A percentile compares a stretch with the other conserved stretches of the same genome.
phyloP scores from a whole-genome alignment of 192 early-diverging fungal species.

The Chytriomyces sp. region DNA sequence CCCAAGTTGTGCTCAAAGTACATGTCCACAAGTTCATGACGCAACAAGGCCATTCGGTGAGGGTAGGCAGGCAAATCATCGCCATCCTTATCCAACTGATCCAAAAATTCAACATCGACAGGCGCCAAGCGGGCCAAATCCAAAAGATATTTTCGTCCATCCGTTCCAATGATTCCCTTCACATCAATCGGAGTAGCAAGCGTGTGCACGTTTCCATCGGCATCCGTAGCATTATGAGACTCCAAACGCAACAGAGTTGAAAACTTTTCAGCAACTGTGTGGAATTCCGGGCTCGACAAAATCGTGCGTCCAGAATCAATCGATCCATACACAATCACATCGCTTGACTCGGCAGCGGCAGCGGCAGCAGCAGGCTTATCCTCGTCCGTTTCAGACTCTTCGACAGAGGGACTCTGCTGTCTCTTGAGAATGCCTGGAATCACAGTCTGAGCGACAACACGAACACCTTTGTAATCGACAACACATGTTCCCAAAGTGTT shows the following conservation, averaged over 20 bases:
- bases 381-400: slow-evolving; percentile 55
- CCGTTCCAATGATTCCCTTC: slow-evolving; percentile 91
- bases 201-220: slow-evolving; percentile 60
- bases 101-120: slow-evolving; percentile 88
- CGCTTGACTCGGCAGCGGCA: not conserved
- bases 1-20: slow-evolving; percentile 86
- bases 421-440: slow-evolving; percentile 77
- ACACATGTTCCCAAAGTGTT: slow-evolving; percentile 89
- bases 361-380: slow-evolving; percentile 48
- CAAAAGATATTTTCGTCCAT: slow-evolving; percentile 88
- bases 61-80: slow-evolving; percentile 74
- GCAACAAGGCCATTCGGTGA: slow-evolving; percentile 80
- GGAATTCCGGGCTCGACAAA: slow-evolving; percentile 72
- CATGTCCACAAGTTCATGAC: slow-evolving; percentile 82
- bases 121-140: slow-evolving; percentile 93
- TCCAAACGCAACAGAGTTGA: slow-evolving; percentile 81
- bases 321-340: slow-evolving; percentile 85
- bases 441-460: slow-evolving; percentile 92
- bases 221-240: slow-evolving; percentile 79
- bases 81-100: slow-evolving; percentile 47
- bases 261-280: slow-evolving; percentile 69
- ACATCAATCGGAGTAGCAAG: slow-evolving; percentile 86
- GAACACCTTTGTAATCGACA: slow-evolving; percentile 89
- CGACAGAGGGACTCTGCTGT: slow-evolving; percentile 61
- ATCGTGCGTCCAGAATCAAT: slow-evolving; percentile 84